Evolutionary conservation across 352 stramenopile genomes (phyloP).

Genomic region (Pythium vanterpoolii): DNA sequence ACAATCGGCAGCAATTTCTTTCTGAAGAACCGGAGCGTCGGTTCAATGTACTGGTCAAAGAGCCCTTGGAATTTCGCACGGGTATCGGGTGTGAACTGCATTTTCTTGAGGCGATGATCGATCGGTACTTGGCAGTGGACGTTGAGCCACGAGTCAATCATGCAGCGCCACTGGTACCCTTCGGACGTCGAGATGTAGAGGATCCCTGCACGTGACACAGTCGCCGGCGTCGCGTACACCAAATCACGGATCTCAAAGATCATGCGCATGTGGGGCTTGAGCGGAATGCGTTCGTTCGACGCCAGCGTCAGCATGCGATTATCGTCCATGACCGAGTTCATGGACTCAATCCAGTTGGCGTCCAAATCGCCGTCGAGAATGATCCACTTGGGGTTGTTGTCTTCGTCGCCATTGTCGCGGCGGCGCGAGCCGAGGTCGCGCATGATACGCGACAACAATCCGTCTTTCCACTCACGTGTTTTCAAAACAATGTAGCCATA

Average conservation of each 20-base stretch:
- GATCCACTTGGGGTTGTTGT: slow-evolving; percentile 96
- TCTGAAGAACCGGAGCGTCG: slow-evolving; percentile 92
- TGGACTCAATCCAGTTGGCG: slow-evolving; percentile 97
- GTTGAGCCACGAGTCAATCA: slow-evolving; percentile 93
- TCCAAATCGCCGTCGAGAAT: slow-evolving; percentile 96
- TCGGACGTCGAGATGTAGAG: slow-evolving; percentile 95
- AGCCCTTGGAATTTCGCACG: slow-evolving; percentile 78
- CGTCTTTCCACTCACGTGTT: slow-evolving; percentile 96
- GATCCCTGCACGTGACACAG: slow-evolving; percentile 93
- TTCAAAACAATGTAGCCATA: slow-evolving; percentile 96
- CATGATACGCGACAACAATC: slow-evolving; percentile 95
- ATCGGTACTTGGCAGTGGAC: slow-evolving; percentile 58
- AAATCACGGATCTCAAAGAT: slow-evolving; percentile 98
- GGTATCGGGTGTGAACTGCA: slow-evolving; percentile 77
- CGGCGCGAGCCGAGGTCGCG: slow-evolving; percentile 90
- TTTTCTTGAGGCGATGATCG: slow-evolving; percentile 65
- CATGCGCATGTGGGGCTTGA: slow-evolving; percentile 96
- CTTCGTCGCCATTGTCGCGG: slow-evolving; percentile 85
- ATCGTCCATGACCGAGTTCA: slow-evolving; percentile 98
- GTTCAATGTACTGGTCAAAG: slow-evolving; percentile 92
- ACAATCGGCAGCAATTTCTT: slow-evolving; percentile 92
- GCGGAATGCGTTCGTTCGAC: slow-evolving; percentile 95
- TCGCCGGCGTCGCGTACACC: slow-evolving; percentile 94
- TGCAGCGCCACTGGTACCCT: slow-evolving; percentile 93
- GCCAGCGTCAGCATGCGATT: slow-evolving; percentile 96